Base-by-base conservation (phyloP, 805 yeast genomes). In the Teunomyces aglyptinius region DNA sequence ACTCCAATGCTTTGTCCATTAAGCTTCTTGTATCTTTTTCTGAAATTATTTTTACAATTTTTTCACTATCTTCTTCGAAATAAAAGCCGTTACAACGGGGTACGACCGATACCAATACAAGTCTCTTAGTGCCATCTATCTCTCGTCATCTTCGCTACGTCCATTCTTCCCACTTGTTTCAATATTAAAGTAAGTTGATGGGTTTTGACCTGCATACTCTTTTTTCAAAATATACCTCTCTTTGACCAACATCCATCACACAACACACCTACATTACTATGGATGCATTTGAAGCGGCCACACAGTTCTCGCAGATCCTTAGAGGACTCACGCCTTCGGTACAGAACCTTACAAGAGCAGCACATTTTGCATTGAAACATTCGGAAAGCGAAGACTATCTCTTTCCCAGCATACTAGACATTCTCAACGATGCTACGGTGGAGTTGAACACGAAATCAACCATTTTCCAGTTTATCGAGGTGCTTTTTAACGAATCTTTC, bases 241-340 rank as follows among this genome's bases (percentile, higher is more conserved):
- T 5, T 19, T 19, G n/a, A n/a, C n/a, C n/a, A 19, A 3, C 5
- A 19, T 18, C 35, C 43, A 43, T 29, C 33, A 29, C 32, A 20
- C 26, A 6, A 24, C 26, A 24, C 26, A 24, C 26, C 8, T n/a
- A 11, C 11, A n/a, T 22, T 15, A 20, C 11, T 12, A 89, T 91
- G 96, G 97, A 91, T 61, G 83, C 96, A 1, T 88, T 92, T 63
- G 96, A 89, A 58, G 90, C 91, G 4, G 77, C 92, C 48, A 68
- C 89, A 39, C 86, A 85, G 63, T 85, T 91, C 56, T 75, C 81
- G 5, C 87, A 83, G 55, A 78, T 82, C 38, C 71, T 91, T 45
- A 76, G 82, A 53, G 63, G 74, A 5, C 68, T 92, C 35, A 83
- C 81, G 36, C 91, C 96, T 0, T 77, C 89, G 1, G 67, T 71